Evolutionary conservation across 1,139 yeast species (phyloP).

Genomic region (Hansenula sp.): DNA sequence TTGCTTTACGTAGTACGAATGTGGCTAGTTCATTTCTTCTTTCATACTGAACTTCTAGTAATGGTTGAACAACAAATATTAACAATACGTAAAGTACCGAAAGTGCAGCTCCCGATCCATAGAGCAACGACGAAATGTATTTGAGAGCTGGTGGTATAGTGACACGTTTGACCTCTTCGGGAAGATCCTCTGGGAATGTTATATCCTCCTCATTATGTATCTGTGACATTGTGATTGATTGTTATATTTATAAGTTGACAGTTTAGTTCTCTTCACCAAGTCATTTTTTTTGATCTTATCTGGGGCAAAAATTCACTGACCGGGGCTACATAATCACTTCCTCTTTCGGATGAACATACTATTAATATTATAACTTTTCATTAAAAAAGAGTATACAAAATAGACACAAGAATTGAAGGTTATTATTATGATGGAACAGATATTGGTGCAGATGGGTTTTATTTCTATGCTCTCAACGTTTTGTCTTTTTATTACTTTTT

Average conservation of each 20-base stretch:
- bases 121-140: slow-evolving; percentile 19
- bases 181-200: slow-evolving; percentile 18
- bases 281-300: too few species aligned
- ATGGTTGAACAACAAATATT: slow-evolving; percentile 25
- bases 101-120: slow-evolving; percentile 25
- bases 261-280: too few species aligned
- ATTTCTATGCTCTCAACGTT: too few species aligned
- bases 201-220: neutral
- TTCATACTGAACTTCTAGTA: slow-evolving; percentile 23
- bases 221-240: neutral
- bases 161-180: neutral
- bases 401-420: neutral
- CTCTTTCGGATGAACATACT: too few species aligned
- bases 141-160: slow-evolving; percentile 19
- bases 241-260: too few species aligned
- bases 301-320: too few species aligned
- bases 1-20: slow-evolving; percentile 17
- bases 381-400: too few species aligned
- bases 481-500: neutral
- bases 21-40: slow-evolving; percentile 25
- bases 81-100: slow-evolving; percentile 23
- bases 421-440: too few species aligned
- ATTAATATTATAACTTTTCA: too few species aligned
- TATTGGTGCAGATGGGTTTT: too few species aligned
- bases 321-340: neutral